A percentile compares a stretch with the other conserved stretches of the same genome.
These are phyloP conservation scores for Gamarada debralockiae DNA, from an alignment of 495 filamentous ascomycete genomes.

Conservation along the genomic window DNA sequence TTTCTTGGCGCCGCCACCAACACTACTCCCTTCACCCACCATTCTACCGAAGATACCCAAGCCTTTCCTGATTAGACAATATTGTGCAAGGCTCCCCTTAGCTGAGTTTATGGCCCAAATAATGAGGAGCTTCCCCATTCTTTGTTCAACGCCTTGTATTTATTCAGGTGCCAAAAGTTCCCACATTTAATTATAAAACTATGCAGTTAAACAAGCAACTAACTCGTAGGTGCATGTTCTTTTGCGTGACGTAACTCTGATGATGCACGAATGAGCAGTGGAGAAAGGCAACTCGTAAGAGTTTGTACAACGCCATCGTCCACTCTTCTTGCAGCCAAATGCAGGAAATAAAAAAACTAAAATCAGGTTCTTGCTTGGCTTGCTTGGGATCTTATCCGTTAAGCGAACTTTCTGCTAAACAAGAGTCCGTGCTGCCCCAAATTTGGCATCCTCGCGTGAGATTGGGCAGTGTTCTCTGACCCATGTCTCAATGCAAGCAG, in stretches of 20 bases:
- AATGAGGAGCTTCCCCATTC: too few species aligned
- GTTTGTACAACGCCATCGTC: neutral
- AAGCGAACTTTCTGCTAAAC: too few species aligned
- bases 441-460: slow-evolving; percentile 6
- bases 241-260: neutral
- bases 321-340: neutral
- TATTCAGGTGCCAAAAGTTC: too few species aligned
- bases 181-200: too few species aligned
- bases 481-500: neutral
- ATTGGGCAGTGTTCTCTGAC: slow-evolving; percentile 21
- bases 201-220: too few species aligned
- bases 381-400: too few species aligned
- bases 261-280: slow-evolving; percentile 13
- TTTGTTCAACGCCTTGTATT: too few species aligned
- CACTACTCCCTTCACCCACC: too few species aligned
- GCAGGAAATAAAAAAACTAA: neutral
- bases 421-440: slow-evolving; percentile 9
- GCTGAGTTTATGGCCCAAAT: too few species aligned
- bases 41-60: too few species aligned
- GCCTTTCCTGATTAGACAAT: too few species aligned
- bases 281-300: neutral
- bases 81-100: too few species aligned
- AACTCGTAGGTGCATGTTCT: neutral
- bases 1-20: slow-evolving; percentile 3
- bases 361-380: slow-evolving; percentile 10